Conservation (phyloP, 225 moss, liverwort and hornwort species). For the Rhytidiadelphus loreus region DNA sequence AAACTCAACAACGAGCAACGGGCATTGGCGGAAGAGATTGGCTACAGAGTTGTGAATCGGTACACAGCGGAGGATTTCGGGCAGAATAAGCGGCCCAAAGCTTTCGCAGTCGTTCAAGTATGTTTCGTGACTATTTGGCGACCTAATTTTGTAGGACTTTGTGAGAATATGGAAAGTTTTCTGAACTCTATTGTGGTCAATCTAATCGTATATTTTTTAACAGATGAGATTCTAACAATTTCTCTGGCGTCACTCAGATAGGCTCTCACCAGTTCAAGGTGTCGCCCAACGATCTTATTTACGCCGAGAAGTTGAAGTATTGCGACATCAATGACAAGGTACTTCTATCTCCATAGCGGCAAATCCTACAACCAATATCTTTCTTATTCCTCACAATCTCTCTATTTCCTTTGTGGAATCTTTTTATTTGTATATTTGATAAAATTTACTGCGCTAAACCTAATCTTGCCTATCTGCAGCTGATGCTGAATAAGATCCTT, state of each 20-base stretch:
- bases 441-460: background rate
- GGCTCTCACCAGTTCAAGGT: constrained; percentile 69
- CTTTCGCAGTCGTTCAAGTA: constrained; percentile 33
- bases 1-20: constrained; percentile 3
- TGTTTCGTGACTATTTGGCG: background rate
- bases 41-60: constrained; percentile 15
- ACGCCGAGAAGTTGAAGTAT: constrained; percentile 73
- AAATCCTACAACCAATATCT: background rate
- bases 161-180: background rate
- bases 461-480: constrained; percentile 24
- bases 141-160: background rate
- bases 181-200: background rate
- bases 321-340: constrained; percentile 78
- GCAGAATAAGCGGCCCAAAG: constrained; percentile 15
- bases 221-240: background rate
- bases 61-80: constrained; percentile 20
- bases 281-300: constrained; percentile 70
- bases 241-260: constrained; percentile 5
- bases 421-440: background rate
- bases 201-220: background rate
- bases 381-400: background rate
- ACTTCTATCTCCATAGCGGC: background rate
- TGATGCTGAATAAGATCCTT: constrained; percentile 70
- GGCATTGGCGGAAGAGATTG: constrained; percentile 15
- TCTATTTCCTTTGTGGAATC: background rate